Percentiles rank a stretch among this genome's conserved stretches.
phyloP scores from a whole-genome alignment of 2,329 filamentous ascomycete genomes.

The Trichoderma endophyticum region DNA sequence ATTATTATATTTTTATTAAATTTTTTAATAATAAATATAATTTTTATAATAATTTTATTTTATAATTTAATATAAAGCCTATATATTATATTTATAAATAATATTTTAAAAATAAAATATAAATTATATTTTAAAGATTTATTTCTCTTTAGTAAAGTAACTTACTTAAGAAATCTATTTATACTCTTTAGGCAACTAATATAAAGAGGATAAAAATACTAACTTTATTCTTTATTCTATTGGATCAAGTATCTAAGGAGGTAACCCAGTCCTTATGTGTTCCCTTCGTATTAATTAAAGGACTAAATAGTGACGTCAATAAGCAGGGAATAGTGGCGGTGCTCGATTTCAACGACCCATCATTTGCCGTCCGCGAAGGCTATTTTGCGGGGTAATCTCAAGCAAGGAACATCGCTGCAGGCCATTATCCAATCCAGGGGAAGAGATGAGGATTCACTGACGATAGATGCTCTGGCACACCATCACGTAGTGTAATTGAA shows the following conservation, averaged over 20 bases:
- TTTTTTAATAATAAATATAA: no score
- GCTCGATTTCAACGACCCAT: neutral
- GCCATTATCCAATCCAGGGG: neutral
- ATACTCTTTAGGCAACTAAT: neutral
- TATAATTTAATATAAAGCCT: no score
- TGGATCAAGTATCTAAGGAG: neutral
- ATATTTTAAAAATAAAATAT: no score
- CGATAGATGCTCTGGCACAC: neutral
- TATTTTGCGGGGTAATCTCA: slow-evolving; percentile 11
- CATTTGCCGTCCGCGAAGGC: neutral
- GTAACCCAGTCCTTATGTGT: neutral
- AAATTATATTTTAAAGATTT: no score
- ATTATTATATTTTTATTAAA: no score
- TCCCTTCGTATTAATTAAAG: neutral
- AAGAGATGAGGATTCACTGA: neutral
- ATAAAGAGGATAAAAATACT: neutral
- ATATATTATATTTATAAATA: no score
- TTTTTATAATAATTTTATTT: no score
- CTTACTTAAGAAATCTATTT: no score
- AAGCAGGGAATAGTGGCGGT: neutral
- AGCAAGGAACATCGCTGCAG: neutral
- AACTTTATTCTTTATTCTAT: neutral
- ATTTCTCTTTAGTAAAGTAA: no score
- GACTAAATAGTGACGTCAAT: slow-evolving; percentile 2
- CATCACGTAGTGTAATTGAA: neutral